Conservation (phyloP, 495 filamentous ascomycete species). For the Extremus antarcticus region DNA sequence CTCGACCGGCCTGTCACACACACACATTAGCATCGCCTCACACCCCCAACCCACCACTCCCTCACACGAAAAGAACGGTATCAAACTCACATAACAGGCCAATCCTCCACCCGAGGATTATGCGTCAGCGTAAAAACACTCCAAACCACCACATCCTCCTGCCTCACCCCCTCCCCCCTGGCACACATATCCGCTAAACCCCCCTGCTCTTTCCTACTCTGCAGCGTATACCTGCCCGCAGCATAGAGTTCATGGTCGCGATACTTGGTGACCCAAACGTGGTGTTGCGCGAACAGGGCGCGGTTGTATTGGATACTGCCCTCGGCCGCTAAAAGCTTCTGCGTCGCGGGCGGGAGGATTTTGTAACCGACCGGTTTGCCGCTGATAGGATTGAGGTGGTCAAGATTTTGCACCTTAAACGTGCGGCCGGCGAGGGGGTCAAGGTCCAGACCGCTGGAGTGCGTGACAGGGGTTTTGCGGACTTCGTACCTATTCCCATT, state of each 20-base stretch:
- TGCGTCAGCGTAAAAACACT: slow-evolving; percentile 50
- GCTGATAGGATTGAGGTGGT: slow-evolving; percentile 26
- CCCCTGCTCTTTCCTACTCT: slow-evolving; percentile 32
- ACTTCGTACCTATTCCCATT: slow-evolving; percentile 31
- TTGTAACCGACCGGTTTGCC: slow-evolving; percentile 28
- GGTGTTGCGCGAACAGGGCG: slow-evolving; percentile 25
- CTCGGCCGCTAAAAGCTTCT: slow-evolving; percentile 24
- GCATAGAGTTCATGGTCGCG: slow-evolving; percentile 37
- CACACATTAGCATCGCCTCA: background rate
- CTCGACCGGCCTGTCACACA: slow-evolving; percentile 41
- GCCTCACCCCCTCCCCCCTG: slow-evolving; percentile 31
- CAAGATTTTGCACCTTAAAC: slow-evolving; percentile 29
- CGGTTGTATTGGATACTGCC: slow-evolving; percentile 33
- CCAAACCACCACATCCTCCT: slow-evolving; percentile 50
- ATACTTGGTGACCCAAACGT: slow-evolving; percentile 31
- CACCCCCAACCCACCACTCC: no score
- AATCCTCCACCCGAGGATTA: slow-evolving; percentile 50
- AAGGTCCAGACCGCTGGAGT: slow-evolving; percentile 18
- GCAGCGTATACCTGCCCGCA: slow-evolving; percentile 35
- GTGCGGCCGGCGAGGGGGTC: slow-evolving; percentile 14
- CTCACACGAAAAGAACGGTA: background rate
- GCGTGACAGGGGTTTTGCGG: slow-evolving; percentile 22
- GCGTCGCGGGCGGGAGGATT: slow-evolving; percentile 24
- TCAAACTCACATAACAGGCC: slow-evolving; percentile 46
- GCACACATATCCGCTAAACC: slow-evolving; percentile 34